Percentiles rank a stretch among this genome's conserved stretches.
phyloP scores from a whole-genome alignment of 768 basidiomycete genomes.

The Tylopilus subfusipes region DNA sequence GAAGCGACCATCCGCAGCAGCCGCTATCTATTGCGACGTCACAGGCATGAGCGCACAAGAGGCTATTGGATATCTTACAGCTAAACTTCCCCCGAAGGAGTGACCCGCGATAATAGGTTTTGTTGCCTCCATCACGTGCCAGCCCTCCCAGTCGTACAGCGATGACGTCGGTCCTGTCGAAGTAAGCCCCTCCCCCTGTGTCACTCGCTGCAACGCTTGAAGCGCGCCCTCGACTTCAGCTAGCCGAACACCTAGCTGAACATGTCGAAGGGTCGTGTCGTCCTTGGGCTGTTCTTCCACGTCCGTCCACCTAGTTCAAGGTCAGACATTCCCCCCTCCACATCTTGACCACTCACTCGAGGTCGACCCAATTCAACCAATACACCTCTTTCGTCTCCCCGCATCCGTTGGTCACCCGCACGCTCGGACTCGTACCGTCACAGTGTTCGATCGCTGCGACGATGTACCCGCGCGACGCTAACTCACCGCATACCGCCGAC shows the following conservation, averaged over 20 bases:
- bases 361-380: slow-evolving; percentile 23
- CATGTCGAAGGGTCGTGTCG: slow-evolving; percentile 28
- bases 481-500: slow-evolving; percentile 39
- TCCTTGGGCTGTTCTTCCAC: slow-evolving; percentile 33
- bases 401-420: slow-evolving; percentile 13
- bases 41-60: not conserved
- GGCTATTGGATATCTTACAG: slow-evolving; percentile 13
- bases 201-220: slow-evolving; percentile 12
- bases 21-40: slow-evolving; percentile 20
- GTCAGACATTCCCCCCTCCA: not conserved
- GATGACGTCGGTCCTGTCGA: not conserved
- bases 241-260: slow-evolving; percentile 35
- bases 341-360: slow-evolving; percentile 20
- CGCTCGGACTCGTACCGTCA: slow-evolving; percentile 43
- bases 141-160: slow-evolving; percentile 16
- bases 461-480: slow-evolving; percentile 44
- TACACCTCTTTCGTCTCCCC: slow-evolving; percentile 30
- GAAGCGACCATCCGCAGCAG: slow-evolving; percentile 19
- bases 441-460: slow-evolving; percentile 46
- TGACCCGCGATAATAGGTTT: slow-evolving; percentile 31
- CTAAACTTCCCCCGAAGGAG: slow-evolving; percentile 32
- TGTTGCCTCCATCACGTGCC: slow-evolving; percentile 17
- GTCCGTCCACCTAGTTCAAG: slow-evolving; percentile 22
- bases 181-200: not conserved
- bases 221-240: slow-evolving; percentile 37